These are phyloP conservation scores for Penicillium palitans DNA, from an alignment of 2,329 filamentous ascomycete genomes.

Conservation along the genomic window DNA sequence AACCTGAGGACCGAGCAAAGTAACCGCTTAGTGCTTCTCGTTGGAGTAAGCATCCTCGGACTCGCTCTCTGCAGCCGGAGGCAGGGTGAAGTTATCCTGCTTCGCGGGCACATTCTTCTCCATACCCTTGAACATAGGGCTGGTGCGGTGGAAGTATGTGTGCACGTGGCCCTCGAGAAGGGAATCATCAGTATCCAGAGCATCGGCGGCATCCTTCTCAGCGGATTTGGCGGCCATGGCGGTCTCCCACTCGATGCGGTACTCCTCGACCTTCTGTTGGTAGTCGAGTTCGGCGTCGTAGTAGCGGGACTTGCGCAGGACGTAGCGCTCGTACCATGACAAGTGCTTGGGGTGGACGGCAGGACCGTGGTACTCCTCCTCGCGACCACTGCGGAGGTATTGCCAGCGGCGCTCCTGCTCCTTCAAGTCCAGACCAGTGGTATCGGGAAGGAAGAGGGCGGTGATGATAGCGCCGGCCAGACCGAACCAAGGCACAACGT, in stretches of 20 bases:
- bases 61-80: constrained; percentile 35
- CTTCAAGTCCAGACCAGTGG: constrained; percentile 92
- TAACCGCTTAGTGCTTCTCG: constrained; percentile 23
- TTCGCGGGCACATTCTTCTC: constrained; percentile 32
- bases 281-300: constrained; percentile 84
- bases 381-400: constrained; percentile 76
- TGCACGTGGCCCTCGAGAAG: constrained; percentile 52
- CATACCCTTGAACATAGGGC: constrained; percentile 44
- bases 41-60: constrained; percentile 23
- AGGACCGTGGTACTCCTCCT: constrained; percentile 85
- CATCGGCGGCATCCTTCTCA: constrained; percentile 47
- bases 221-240: constrained; percentile 49
- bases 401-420: constrained; percentile 94
- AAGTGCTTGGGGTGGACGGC: constrained; percentile 88
- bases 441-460: constrained; percentile 87
- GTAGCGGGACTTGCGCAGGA: constrained; percentile 72
- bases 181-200: constrained; percentile 47
- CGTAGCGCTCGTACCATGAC: constrained; percentile 76
- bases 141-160: constrained; percentile 56
- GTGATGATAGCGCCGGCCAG: constrained; percentile 83
- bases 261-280: constrained; percentile 79
- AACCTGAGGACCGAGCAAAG: neutral
- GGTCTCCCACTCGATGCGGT: constrained; percentile 62
- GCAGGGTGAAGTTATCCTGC: constrained; percentile 36
- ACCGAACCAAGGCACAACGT: constrained; percentile 94